Base-by-base conservation (phyloP, 2,329 filamentous ascomycete genomes). In the Aspergillus sp. region DNA sequence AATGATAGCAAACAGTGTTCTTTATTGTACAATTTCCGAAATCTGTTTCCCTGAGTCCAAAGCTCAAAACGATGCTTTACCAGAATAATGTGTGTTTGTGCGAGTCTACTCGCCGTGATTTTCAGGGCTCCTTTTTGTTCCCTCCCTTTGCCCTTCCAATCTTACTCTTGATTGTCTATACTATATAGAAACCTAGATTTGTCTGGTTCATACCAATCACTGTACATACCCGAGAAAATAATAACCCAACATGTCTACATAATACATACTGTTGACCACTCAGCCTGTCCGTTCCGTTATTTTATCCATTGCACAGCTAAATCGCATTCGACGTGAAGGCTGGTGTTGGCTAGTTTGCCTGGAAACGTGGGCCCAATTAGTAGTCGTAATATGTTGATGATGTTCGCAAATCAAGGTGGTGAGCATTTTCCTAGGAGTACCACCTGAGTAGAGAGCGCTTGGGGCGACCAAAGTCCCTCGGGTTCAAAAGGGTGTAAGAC, bases 151-250 rank as follows among this genome's bases (percentile, higher is more conserved):
- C 27, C 27, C 45, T 20, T 40, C 30, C 41, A n/a, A n/a, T 45
- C 20, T 11, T 33, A 1, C 42, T 44, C 44, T 12, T 45, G 15
- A 30, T 50, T 41, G 49, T 39, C 51, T 47, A 41, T 30, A 42
- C 47, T 56, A 34, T 50, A 51, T 47, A 54, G 40, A 56, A 60
- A 9, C 27, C 27, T 30, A 51, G 49, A 56, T 57, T 49, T 33
- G 40, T 41, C 40, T 56, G 49, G 40, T 47, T 20, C n/a, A 59
- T 44, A 42, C 24, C 57, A 54, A 41, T 51, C 34, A 24, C 33
- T 62, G 57, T 60, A 60, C 52, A 60, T 61, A 63, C 17, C 52
- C 24, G 17, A 33, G 44, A 30, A 30, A 11, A 55, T 22, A 17
- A 33, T 48, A 7, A 24, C 7, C 52, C 11, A 33, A 30, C 34